Conservation (phyloP, 441 rosid species). For the Rhodomyrtus psidioides region DNA sequence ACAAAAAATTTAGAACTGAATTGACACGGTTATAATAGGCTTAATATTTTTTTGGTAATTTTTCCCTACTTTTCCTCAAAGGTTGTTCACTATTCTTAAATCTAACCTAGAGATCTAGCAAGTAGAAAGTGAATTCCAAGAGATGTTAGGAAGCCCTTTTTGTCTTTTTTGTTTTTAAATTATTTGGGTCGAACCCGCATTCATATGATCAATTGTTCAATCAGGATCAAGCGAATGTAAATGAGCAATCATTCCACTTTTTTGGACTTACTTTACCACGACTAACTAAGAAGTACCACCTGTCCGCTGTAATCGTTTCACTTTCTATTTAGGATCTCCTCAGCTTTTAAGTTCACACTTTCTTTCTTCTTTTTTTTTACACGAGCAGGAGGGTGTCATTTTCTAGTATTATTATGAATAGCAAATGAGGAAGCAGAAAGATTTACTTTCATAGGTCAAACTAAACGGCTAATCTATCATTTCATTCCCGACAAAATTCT, state of each 20-base stretch:
- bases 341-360: not conserved
- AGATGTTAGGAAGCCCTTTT: not conserved
- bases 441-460: not conserved
- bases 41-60: too few species aligned
- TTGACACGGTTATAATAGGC: too few species aligned
- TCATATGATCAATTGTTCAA: not conserved
- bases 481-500: not conserved
- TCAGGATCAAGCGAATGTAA: not conserved
- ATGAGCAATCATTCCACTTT: not conserved
- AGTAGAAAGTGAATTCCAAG: not conserved
- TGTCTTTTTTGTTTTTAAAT: not conserved
- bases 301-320: not conserved
- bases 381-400: not conserved
- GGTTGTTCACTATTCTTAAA: not conserved
- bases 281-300: not conserved
- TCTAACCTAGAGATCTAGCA: not conserved
- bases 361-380: not conserved
- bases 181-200: not conserved
- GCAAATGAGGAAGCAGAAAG: not conserved
- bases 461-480: not conserved
- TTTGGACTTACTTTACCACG: not conserved
- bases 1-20: too few species aligned
- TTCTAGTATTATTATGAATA: not conserved
- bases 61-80: not conserved
- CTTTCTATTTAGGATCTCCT: not conserved